A percentile compares a stretch with the other conserved stretches of the same genome.
phyloP scores from a whole-genome alignment of 2,329 filamentous ascomycete species.

The Penicillium sp. region DNA sequence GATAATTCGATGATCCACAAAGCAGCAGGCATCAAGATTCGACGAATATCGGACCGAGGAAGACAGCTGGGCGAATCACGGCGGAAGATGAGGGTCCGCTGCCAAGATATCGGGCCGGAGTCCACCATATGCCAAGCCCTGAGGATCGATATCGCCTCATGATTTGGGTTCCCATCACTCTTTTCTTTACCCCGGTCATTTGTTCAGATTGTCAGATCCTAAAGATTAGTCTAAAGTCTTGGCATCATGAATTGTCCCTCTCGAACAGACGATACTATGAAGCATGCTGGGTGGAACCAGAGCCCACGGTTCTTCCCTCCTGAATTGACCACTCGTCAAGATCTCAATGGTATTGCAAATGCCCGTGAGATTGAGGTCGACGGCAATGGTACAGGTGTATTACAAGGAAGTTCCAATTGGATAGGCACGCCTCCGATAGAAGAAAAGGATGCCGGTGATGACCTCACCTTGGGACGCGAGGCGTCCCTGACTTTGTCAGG shows the following conservation, averaged over 20 bases:
- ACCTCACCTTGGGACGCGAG: slow-evolving; percentile 6
- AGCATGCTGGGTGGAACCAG: slow-evolving; percentile 57
- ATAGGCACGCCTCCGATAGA: background rate
- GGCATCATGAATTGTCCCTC: slow-evolving; percentile 57
- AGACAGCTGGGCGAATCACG: background rate
- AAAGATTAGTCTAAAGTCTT: background rate
- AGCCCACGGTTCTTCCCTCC: slow-evolving; percentile 53
- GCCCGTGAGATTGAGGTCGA: slow-evolving; percentile 43
- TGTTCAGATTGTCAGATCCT: background rate
- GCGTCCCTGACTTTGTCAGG: slow-evolving; percentile 34
- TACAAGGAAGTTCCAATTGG: slow-evolving; percentile 8
- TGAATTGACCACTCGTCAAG: slow-evolving; percentile 55
- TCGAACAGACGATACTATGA: slow-evolving; percentile 52
- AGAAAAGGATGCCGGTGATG: slow-evolving; percentile 9
- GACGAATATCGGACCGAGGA: slow-evolving; percentile 4
- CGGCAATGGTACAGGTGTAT: background rate
- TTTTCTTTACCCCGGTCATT: background rate
- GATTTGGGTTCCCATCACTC: background rate
- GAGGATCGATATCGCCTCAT: slow-evolving; percentile 8
- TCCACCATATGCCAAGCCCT: slow-evolving; percentile 13
- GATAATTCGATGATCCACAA: background rate
- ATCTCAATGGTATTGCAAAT: slow-evolving; percentile 59
- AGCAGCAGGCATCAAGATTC: background rate
- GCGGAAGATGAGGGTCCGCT: background rate
- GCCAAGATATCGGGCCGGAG: slow-evolving; percentile 15